A percentile compares a stretch with the other conserved stretches of the same genome.
These are phyloP conservation scores for Curvularia sp. DNA, from an alignment of 2,329 filamentous ascomycete species.

Conservation along the genomic window DNA sequence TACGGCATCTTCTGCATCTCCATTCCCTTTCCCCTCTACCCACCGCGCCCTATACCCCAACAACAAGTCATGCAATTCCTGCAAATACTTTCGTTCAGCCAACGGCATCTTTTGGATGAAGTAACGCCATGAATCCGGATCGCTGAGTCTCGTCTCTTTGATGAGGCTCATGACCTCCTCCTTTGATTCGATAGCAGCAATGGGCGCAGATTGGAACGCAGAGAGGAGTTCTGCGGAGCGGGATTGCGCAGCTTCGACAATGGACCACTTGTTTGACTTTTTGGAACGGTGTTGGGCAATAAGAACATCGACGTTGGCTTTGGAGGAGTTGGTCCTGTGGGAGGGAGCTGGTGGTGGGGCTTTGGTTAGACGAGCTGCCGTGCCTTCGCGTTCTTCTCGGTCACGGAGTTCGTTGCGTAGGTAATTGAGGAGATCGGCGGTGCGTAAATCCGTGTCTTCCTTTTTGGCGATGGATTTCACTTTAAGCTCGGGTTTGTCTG, in stretches of 20 bases:
- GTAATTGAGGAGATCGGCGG: constrained; percentile 77
- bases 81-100: constrained; percentile 80
- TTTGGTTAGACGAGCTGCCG: constrained; percentile 46
- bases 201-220: constrained; percentile 76
- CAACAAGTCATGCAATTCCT: constrained; percentile 81
- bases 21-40: constrained; percentile 53
- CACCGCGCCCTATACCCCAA: constrained; percentile 66
- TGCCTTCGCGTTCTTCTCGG: constrained; percentile 68
- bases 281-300: constrained; percentile 83
- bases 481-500: constrained; percentile 68
- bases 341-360: constrained; percentile 30
- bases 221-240: constrained; percentile 69
- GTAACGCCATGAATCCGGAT: constrained; percentile 82
- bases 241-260: constrained; percentile 77
- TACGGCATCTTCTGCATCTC: constrained; percentile 55
- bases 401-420: constrained; percentile 83
- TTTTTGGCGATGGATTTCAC: constrained; percentile 79
- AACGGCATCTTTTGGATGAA: constrained; percentile 80
- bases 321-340: constrained; percentile 27
- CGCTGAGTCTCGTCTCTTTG: constrained; percentile 74
- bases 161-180: constrained; percentile 83
- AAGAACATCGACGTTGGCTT: constrained; percentile 79
- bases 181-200: constrained; percentile 86
- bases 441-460: constrained; percentile 77
- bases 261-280: constrained; percentile 86